Evolutionary conservation across 2,329 filamentous ascomycete genomes (phyloP), one percentile per base, ranked within the genome.

Genomic region (Sarocladium strictum): DNA sequence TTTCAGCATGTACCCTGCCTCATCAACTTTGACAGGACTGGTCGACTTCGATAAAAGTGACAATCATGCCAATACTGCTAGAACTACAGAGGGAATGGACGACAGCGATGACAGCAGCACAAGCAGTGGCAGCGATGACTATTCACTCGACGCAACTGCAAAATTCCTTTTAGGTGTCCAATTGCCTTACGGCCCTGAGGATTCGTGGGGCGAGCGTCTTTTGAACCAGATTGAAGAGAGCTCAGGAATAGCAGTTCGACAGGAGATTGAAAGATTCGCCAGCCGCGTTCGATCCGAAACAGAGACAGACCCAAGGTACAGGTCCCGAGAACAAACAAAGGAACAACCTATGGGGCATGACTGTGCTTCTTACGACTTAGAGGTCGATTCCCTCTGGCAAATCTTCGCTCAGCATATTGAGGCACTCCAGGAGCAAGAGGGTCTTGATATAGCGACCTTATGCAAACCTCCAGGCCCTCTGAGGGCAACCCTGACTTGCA

Each of bases 151-250:
- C n/a, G 41, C 41, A 21, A 45, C n/a, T n/a, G n/a, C 41, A 45
- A 45, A 45, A 21, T 23, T 45, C 41, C 41, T 45, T 45, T 45
- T 21, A 45, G 26, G 41, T 45, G 17, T 45, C 41, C 41, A 45
- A n/a, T n/a, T 45, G 26, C 41, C 41, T 45, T 21, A 45, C 26
- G 41, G 26, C 26, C 21, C 41, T 10, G 17, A 45, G 10, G 26
- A 45, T 15, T 45, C 41, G 26, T 21, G 26, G 41, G 41, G 41
- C 21, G 41, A 45, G 26, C 41, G 21, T 45, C 41, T 45, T 45
- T 21, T 45, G 21, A 21, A 45, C 41, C 41, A 23, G 17, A 45
- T 45, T 26, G 41, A 45, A 21, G 21, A 45, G 41, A 45, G 41
- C 26, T 45, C 41, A 26, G 41, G 41, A 15, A 45, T 5, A 21